Evolutionary conservation across 345 rosid genomes (phyloP).

Genomic region (Camelina neglecta): DNA sequence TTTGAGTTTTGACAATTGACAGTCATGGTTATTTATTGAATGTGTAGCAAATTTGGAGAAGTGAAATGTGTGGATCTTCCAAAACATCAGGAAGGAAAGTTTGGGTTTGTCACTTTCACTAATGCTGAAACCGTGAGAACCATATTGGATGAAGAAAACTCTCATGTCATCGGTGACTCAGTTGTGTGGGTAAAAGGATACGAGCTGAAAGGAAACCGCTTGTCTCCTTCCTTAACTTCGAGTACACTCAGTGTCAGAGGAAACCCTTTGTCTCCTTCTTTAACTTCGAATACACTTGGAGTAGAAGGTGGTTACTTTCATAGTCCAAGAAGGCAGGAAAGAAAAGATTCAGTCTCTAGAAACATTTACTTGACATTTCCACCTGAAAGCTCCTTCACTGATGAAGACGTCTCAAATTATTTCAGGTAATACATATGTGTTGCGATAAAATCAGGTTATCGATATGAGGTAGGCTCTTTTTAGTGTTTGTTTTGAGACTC

Average conservation of each 20-base stretch:
- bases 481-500: constrained; percentile 7
- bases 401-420: constrained; percentile 76
- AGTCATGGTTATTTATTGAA: neutral
- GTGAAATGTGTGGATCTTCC: constrained; percentile 95
- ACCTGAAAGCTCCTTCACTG: constrained; percentile 79
- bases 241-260: too few relatives aligned
- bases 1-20: neutral
- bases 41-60: constrained; percentile 69
- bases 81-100: constrained; percentile 66
- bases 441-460: neutral
- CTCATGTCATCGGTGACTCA: too few relatives aligned
- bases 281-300: neutral
- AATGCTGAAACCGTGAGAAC: constrained; percentile 74
- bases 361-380: constrained; percentile 92
- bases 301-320: constrained; percentile 19
- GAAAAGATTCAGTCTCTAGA: constrained; percentile 52
- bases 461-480: neutral
- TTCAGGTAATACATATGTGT: constrained; percentile 57
- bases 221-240: too few relatives aligned
- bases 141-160: constrained; percentile 48
- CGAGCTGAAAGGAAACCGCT: too few relatives aligned
- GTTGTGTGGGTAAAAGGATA: too few relatives aligned
- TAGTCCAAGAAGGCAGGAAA: constrained; percentile 25
- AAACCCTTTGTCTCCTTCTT: too few relatives aligned
- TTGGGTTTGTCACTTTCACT: constrained; percentile 85